phyloP scores from a whole-genome alignment of 192 early-diverging fungal genomes.

The Dissophora globulifera region DNA sequence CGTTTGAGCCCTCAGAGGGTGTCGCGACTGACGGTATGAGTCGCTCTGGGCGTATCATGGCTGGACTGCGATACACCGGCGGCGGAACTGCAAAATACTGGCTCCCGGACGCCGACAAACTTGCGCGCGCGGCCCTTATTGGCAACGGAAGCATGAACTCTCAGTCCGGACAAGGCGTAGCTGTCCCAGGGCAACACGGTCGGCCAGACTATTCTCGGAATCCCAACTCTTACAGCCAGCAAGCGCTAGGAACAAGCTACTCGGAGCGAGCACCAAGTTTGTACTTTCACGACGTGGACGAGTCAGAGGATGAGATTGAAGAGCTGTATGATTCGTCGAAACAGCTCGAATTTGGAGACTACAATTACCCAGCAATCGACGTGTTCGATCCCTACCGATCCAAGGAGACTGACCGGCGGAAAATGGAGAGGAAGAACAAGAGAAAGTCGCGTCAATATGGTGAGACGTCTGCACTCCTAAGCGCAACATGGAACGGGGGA shows the following conservation, averaged over 20 bases:
- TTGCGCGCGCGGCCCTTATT: not conserved
- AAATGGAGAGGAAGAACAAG: slow-evolving; percentile 49
- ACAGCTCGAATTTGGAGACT: slow-evolving; percentile 64
- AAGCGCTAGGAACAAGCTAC: slow-evolving; percentile 21
- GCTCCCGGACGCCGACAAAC: slow-evolving; percentile 54
- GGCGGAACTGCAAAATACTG: slow-evolving; percentile 66
- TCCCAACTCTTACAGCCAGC: slow-evolving; percentile 33
- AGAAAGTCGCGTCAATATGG: slow-evolving; percentile 27
- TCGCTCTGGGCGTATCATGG: slow-evolving; percentile 68
- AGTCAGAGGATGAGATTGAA: slow-evolving; percentile 53
- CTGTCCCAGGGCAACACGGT: too few species aligned
- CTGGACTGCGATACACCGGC: slow-evolving; percentile 62
- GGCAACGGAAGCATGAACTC: slow-evolving; percentile 63
- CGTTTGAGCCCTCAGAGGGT: slow-evolving; percentile 81
- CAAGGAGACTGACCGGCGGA: slow-evolving; percentile 43
- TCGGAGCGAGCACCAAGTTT: slow-evolving; percentile 30
- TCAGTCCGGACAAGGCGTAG: too few species aligned
- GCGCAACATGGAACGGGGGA: not conserved
- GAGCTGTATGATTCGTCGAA: slow-evolving; percentile 55
- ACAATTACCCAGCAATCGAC: slow-evolving; percentile 66
- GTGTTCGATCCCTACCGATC: slow-evolving; percentile 37
- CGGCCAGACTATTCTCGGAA: slow-evolving; percentile 29
- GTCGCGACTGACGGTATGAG: slow-evolving; percentile 65
- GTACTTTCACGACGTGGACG: slow-evolving; percentile 37
- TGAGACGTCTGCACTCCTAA: slow-evolving; percentile 10